phyloP scores from a whole-genome alignment of 306 rosid species.

The Medicago lupulina region DNA sequence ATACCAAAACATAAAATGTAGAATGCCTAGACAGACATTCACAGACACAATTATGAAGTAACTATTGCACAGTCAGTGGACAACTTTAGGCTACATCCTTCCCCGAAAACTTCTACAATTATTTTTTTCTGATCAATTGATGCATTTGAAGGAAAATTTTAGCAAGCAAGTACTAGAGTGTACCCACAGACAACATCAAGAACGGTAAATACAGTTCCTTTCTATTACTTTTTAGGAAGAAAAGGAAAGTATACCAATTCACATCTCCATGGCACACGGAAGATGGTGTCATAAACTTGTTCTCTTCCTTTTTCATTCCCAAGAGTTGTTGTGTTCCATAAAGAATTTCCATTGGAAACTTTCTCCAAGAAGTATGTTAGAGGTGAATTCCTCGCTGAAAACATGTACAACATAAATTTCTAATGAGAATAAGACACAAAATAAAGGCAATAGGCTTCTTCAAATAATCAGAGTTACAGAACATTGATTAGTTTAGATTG shows the following conservation, averaged over 20 bases:
- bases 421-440: conserved; percentile 23
- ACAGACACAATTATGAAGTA: conserved; percentile 34
- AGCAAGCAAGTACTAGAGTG: conserved; percentile 2
- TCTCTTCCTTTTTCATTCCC: conserved; percentile 90
- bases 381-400: conserved; percentile 72
- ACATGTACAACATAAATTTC: conserved; percentile 24
- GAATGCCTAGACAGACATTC: conserved; percentile 32
- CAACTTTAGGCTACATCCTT: conserved; percentile 13
- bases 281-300: conserved; percentile 90
- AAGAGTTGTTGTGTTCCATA: conserved; percentile 77
- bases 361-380: conserved; percentile 78
- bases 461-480: not conserved
- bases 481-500: not conserved
- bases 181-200: not conserved
- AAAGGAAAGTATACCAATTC: conserved; percentile 76
- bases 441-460: not conserved
- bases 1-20: conserved; percentile 34
- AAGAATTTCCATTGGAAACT: conserved; percentile 78
- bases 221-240: conserved; percentile 1
- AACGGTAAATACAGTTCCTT: conserved; percentile 22
- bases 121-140: conserved; percentile 16
- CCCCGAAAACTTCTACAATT: not conserved
- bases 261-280: conserved; percentile 99
- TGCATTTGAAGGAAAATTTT: conserved; percentile 16
- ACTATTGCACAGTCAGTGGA: conserved; percentile 12